phyloP scores from a whole-genome alignment of 495 filamentous ascomycete species.

The Penicillium pulvis region DNA sequence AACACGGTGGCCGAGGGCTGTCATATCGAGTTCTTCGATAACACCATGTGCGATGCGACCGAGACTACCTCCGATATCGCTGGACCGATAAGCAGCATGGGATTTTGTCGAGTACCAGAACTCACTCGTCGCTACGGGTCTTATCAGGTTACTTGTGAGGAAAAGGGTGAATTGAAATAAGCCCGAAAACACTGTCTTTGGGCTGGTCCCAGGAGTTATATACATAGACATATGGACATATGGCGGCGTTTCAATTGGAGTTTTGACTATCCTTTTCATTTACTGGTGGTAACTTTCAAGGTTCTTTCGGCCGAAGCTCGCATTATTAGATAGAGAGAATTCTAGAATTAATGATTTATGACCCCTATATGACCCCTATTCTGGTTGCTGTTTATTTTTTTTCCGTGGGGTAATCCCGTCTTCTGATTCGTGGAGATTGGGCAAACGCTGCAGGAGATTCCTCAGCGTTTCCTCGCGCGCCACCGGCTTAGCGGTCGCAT shows the following conservation, averaged over 20 bases:
- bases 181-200: not conserved
- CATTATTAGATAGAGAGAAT: not conserved
- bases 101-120: slow-evolving; percentile 18
- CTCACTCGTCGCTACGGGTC: slow-evolving; percentile 22
- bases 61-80: slow-evolving; percentile 20
- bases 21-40: slow-evolving; percentile 31
- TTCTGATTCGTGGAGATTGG: slow-evolving; percentile 3
- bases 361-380: not conserved
- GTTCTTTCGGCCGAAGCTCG: too few relatives aligned
- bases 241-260: not conserved
- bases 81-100: slow-evolving; percentile 12
- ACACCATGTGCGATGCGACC: slow-evolving; percentile 32
- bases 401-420: not conserved
- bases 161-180: slow-evolving; percentile 2
- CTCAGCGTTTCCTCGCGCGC: slow-evolving; percentile 1
- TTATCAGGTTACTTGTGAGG: slow-evolving; percentile 30
- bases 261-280: not conserved
- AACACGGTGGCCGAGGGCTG: slow-evolving; percentile 23
- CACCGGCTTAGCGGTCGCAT: not conserved
- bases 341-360: not conserved
- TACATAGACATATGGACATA: not conserved
- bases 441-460: not conserved
- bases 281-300: too few relatives aligned
- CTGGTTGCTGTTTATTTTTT: not conserved
- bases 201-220: slow-evolving; percentile 1